phyloP scores from a whole-genome alignment of 768 basidiomycete species.

The Phanerodontia chrysosporium region DNA sequence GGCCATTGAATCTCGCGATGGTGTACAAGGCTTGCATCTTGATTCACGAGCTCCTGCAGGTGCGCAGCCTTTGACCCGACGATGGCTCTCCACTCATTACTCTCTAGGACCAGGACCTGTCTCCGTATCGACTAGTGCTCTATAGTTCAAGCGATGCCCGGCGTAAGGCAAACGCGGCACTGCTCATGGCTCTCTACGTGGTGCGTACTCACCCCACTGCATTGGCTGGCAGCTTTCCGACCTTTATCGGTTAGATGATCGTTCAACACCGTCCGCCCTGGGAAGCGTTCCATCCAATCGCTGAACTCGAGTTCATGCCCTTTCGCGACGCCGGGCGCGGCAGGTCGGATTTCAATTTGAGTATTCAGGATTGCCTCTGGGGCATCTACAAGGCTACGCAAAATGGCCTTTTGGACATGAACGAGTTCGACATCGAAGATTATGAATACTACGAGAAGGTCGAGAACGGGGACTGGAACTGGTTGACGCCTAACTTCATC shows the following conservation, averaged over 20 bases:
- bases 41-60: constrained; percentile 85
- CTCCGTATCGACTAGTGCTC: constrained; percentile 73
- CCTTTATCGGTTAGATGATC: constrained; percentile 62
- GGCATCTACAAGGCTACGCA: constrained; percentile 88
- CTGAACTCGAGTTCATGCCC: constrained; percentile 88
- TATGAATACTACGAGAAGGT: constrained; percentile 96
- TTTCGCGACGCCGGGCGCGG: constrained; percentile 96
- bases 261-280: constrained; percentile 86
- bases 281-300: constrained; percentile 93
- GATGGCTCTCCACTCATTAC: constrained; percentile 4
- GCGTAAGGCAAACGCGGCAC: constrained; percentile 88
- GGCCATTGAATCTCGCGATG: constrained; percentile 88
- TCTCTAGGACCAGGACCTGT: constrained; percentile 66
- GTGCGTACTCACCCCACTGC: constrained; percentile 43
- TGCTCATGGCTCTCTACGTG: constrained; percentile 90
- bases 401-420: constrained; percentile 89
- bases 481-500: constrained; percentile 88
- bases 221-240: background rate
- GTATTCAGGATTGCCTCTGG: constrained; percentile 89
- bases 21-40: constrained; percentile 90
- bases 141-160: constrained; percentile 86
- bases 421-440: constrained; percentile 88
- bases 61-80: constrained; percentile 24
- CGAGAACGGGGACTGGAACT: constrained; percentile 94
- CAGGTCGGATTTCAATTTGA: constrained; percentile 88